A percentile compares a stretch with the other conserved stretches of the same genome.
Evolutionary conservation across 2,329 filamentous ascomycete species (phyloP).

Genomic region (Exophiala bonariae): DNA sequence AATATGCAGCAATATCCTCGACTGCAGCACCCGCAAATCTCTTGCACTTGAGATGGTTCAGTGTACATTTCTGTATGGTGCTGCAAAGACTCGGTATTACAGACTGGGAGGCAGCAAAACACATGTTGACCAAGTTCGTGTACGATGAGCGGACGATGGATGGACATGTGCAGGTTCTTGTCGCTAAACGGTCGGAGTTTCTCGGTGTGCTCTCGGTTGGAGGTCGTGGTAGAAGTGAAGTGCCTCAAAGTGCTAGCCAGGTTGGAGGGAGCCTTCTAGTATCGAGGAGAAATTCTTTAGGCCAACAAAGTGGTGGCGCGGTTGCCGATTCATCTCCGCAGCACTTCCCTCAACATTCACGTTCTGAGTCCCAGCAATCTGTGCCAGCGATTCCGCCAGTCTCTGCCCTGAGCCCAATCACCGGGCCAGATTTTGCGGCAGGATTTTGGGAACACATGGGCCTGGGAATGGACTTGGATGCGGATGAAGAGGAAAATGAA

Average conservation of each 20-base stretch:
- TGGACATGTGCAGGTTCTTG: constrained; percentile 2
- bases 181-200: neutral
- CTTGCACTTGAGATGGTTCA: constrained; percentile 15
- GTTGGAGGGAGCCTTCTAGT: too few species aligned
- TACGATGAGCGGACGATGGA: constrained; percentile 9
- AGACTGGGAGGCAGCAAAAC: constrained; percentile 7
- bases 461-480: neutral
- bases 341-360: too few species aligned
- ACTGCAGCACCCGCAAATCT: constrained; percentile 4
- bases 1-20: neutral
- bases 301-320: too few species aligned
- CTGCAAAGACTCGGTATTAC: constrained; percentile 5
- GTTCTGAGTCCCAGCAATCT: too few species aligned
- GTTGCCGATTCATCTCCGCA: too few species aligned
- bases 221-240: neutral
- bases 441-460: constrained; percentile 1
- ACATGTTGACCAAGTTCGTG: constrained; percentile 9
- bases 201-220: neutral
- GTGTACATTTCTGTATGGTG: constrained; percentile 17
- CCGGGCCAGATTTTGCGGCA: neutral
- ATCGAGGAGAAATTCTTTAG: too few species aligned
- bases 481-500: neutral
- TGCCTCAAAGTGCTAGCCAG: too few species aligned
- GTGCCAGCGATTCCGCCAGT: too few species aligned
- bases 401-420: too few species aligned